Evolutionary conservation across 2,329 filamentous ascomycete species (phyloP).

Genomic region (Aspergillus hiratsukae): DNA sequence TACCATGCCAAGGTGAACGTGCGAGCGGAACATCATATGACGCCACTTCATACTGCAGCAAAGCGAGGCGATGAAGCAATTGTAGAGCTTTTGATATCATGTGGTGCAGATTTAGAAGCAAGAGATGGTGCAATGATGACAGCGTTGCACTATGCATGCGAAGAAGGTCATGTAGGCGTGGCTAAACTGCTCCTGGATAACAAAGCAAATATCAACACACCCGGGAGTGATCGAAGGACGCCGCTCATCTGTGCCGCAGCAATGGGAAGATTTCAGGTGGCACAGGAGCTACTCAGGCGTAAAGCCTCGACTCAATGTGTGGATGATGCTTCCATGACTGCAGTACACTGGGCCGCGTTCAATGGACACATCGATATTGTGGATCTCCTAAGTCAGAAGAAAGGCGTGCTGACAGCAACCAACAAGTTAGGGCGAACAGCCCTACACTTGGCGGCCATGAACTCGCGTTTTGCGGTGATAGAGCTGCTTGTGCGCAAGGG

Average conservation of each 20-base stretch:
- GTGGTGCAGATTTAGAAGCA: conserved; percentile 34
- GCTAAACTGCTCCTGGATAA: conserved; percentile 28
- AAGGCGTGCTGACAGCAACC: conserved; percentile 20
- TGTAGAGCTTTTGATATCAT: conserved; percentile 26
- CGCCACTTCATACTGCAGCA: conserved; percentile 32
- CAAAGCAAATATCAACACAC: conserved; percentile 29
- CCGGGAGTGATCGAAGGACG: conserved; percentile 29
- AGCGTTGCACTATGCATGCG: conserved; percentile 33
- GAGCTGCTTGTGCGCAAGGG: conserved; percentile 34
- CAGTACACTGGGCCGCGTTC: conserved; percentile 36
- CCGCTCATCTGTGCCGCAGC: conserved; percentile 35
- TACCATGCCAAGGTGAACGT: conserved; percentile 31
- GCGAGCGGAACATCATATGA: conserved; percentile 30
- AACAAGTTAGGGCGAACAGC: conserved; percentile 31
- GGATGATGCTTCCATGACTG: conserved; percentile 34
- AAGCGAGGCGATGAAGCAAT: conserved; percentile 31
- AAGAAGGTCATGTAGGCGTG: conserved; percentile 24
- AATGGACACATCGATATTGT: conserved; percentile 37
- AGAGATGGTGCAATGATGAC: conserved; percentile 34
- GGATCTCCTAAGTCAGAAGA: conserved; percentile 27
- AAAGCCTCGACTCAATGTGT: conserved; percentile 24
- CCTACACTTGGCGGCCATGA: conserved; percentile 34
- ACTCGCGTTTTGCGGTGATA: conserved; percentile 34
- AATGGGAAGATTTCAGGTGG: conserved; percentile 23
- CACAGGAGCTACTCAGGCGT: conserved; percentile 28